These are phyloP conservation scores for Pyrenophora tritici-repentis DNA, from an alignment of 2,329 filamentous ascomycete genomes.

Conservation along the genomic window DNA sequence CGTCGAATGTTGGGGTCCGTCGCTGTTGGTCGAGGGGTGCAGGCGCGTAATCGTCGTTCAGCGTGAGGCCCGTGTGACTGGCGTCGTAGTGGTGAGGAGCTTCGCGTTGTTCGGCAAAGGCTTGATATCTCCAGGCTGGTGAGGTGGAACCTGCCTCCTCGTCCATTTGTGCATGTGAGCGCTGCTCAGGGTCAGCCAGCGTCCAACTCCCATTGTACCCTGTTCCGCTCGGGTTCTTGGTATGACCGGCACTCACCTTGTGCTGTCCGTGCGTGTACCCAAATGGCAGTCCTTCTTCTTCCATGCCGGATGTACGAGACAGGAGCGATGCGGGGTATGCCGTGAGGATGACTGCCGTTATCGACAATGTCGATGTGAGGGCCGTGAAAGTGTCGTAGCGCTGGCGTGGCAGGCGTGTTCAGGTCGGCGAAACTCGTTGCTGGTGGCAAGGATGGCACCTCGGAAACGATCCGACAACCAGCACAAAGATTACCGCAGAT, in stretches of 20 bases:
- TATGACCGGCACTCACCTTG: constrained; percentile 35
- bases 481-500: constrained; percentile 4
- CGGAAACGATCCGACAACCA: constrained; percentile 2
- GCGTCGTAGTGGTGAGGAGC: constrained; percentile 1
- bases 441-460: constrained; percentile 23
- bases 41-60: constrained; percentile 2
- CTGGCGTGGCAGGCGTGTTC: constrained; percentile 12
- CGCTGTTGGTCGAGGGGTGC: background rate
- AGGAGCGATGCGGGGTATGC: constrained; percentile 3
- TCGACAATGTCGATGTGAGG: constrained; percentile 2
- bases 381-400: constrained; percentile 7
- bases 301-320: constrained; percentile 11
- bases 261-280: constrained; percentile 42
- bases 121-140: constrained; percentile 30
- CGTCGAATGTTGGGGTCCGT: background rate
- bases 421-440: constrained; percentile 19
- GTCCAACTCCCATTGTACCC: background rate
- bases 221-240: constrained; percentile 6
- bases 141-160: constrained; percentile 30
- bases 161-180: constrained; percentile 44
- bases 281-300: constrained; percentile 40
- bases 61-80: constrained; percentile 2
- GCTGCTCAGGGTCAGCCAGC: constrained; percentile 32
- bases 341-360: constrained; percentile 1
- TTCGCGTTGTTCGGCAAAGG: constrained; percentile 7